Percentiles rank a stretch among this genome's conserved stretches.
These are phyloP conservation scores for Colletotrichum shisoi DNA, from an alignment of 2,329 filamentous ascomycete species.

Conservation along the genomic window DNA sequence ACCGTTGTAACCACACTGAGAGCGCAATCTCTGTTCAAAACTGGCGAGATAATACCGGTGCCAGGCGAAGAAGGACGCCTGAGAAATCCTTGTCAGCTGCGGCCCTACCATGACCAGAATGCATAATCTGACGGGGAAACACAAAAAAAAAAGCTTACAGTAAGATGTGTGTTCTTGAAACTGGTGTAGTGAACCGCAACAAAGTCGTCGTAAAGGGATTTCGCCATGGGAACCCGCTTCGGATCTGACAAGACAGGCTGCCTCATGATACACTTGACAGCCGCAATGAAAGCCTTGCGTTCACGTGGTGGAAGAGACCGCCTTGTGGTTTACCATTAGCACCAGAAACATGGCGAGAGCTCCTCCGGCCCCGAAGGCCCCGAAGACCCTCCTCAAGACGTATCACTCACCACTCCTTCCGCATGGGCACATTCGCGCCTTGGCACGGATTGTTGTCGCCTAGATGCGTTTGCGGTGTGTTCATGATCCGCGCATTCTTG, in stretches of 20 bases:
- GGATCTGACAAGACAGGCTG: slow-evolving; percentile 38
- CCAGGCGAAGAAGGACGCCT: slow-evolving; percentile 39
- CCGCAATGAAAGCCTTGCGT: slow-evolving; percentile 43
- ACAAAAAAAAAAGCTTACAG: slow-evolving; percentile 20
- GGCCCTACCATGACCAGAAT: too few species aligned
- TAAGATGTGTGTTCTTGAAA: slow-evolving; percentile 29
- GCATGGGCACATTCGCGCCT: slow-evolving; percentile 3
- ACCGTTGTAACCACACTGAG: slow-evolving; percentile 39
- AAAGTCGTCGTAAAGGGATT: slow-evolving; percentile 42
- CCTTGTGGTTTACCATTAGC: slow-evolving; percentile 25
- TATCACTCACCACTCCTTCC: slow-evolving; percentile 26
- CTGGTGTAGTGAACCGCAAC: slow-evolving; percentile 39
- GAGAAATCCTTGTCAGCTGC: too few species aligned
- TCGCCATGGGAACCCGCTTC: slow-evolving; percentile 38
- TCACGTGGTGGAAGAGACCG: slow-evolving; percentile 40
- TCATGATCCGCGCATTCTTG: slow-evolving; percentile 6
- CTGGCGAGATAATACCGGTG: slow-evolving; percentile 37
- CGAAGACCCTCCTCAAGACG: too few species aligned
- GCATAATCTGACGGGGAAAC: too few species aligned
- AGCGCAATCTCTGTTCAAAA: slow-evolving; percentile 37
- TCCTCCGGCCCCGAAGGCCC: background rate
- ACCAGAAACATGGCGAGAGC: too few species aligned
- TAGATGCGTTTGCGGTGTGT: slow-evolving; percentile 2
- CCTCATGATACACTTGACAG: slow-evolving; percentile 44
- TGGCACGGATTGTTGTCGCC: slow-evolving; percentile 5